Evolutionary conservation across 2,329 filamentous ascomycete species (phyloP).

Genomic region (Bipolaris cookei): DNA sequence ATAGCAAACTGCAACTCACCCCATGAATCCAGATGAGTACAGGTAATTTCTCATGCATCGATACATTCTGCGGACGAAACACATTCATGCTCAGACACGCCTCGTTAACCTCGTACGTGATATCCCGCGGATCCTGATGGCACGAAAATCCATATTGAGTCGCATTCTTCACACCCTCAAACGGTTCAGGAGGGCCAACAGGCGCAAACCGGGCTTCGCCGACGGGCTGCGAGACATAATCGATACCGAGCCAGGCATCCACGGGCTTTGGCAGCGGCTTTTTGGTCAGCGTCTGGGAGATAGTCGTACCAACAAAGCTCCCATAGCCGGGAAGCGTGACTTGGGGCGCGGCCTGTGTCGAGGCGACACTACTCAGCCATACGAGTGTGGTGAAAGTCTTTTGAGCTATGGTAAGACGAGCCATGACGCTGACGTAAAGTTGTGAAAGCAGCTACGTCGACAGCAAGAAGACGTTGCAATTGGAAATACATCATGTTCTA

Average conservation of each 20-base stretch:
- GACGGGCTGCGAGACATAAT: slow-evolving; percentile 50
- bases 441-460: background rate
- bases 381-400: slow-evolving; percentile 7
- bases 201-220: slow-evolving; percentile 51
- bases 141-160: slow-evolving; percentile 51
- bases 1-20: slow-evolving; percentile 12
- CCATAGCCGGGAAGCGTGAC: slow-evolving; percentile 48
- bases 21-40: slow-evolving; percentile 43
- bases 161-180: slow-evolving; percentile 49
- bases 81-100: slow-evolving; percentile 40
- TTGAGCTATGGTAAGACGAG: slow-evolving; percentile 1
- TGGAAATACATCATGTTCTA: background rate
- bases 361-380: background rate
- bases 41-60: slow-evolving; percentile 26
- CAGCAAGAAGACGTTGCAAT: no score
- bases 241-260: slow-evolving; percentile 57
- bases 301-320: slow-evolving; percentile 46
- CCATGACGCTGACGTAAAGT: slow-evolving; percentile 7
- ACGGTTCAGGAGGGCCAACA: slow-evolving; percentile 47
- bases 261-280: slow-evolving; percentile 44
- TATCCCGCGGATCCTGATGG: slow-evolving; percentile 51
- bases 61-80: slow-evolving; percentile 28
- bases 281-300: slow-evolving; percentile 48
- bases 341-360: background rate
- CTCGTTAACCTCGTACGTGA: slow-evolving; percentile 26